Percentiles rank a stretch among this genome's conserved stretches.
Conservation (phyloP, 192 early-diverging fungal species). For the Radiomyces spectabilis region DNA sequence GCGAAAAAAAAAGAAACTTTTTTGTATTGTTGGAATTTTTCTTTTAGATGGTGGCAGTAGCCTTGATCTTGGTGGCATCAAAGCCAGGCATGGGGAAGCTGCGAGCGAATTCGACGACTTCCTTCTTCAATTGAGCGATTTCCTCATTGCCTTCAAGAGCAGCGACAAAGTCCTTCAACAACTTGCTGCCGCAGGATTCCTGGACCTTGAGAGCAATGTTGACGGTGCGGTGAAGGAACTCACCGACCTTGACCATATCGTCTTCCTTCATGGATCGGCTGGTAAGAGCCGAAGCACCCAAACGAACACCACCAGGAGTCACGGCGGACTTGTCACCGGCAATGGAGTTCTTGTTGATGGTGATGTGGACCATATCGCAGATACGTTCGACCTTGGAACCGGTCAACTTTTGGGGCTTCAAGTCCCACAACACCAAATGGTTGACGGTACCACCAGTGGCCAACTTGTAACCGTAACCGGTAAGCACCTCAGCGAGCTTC, state of each 20-base stretch:
- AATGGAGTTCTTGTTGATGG: slow-evolving; percentile 99
- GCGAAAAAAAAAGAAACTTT: not conserved
- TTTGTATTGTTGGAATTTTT: not conserved
- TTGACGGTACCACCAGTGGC: slow-evolving; percentile 96
- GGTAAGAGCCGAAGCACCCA: slow-evolving; percentile 93
- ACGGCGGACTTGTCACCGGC: slow-evolving; percentile 94
- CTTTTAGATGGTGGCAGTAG: slow-evolving; percentile 20
- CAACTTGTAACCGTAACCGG: slow-evolving; percentile 83
- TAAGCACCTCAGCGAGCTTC: slow-evolving; percentile 74
- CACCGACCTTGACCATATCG: slow-evolving; percentile 96
- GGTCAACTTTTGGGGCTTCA: slow-evolving; percentile 85
- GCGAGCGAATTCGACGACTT: slow-evolving; percentile 89
- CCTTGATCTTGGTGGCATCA: slow-evolving; percentile 26
- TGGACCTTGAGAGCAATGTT: slow-evolving; percentile 87
- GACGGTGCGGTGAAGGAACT: slow-evolving; percentile 91
- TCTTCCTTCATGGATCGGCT: slow-evolving; percentile 93
- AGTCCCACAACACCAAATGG: slow-evolving; percentile 97
- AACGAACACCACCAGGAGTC: slow-evolving; percentile 95
- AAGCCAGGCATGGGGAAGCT: slow-evolving; percentile 96
- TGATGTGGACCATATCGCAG: slow-evolving; percentile 96
- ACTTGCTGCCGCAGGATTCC: slow-evolving; percentile 74
- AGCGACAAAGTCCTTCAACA: slow-evolving; percentile 97
- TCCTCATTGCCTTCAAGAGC: slow-evolving; percentile 73
- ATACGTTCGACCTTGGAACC: slow-evolving; percentile 99
- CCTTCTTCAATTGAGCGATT: slow-evolving; percentile 71